Percentiles rank a stretch among this genome's conserved stretches.
Evolutionary conservation across 441 rosid species (phyloP).

Genomic region (Hura crepitans): DNA sequence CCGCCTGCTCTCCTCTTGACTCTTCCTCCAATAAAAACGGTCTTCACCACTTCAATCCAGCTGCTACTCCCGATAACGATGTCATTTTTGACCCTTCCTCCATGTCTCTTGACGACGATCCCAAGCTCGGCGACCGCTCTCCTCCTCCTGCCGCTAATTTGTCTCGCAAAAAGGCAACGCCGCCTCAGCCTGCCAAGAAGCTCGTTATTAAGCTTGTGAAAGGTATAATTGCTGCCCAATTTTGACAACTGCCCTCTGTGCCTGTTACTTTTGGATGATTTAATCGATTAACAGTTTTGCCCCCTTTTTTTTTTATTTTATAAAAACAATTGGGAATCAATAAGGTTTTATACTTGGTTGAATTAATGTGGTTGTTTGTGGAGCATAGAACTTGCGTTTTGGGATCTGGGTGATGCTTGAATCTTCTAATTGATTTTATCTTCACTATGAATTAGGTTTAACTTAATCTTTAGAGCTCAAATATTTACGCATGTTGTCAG

Average conservation of each 20-base stretch:
- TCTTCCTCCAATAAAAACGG: conserved; percentile 52
- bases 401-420: conserved; percentile 17
- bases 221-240: conserved; percentile 39
- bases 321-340: neutral
- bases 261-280: conserved; percentile 10
- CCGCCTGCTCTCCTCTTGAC: conserved; percentile 47
- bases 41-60: conserved; percentile 44
- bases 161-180: conserved; percentile 87
- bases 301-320: neutral
- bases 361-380: conserved; percentile 11
- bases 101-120: conserved; percentile 65
- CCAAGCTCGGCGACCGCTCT: conserved; percentile 38
- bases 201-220: conserved; percentile 80
- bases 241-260: conserved; percentile 1
- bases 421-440: conserved; percentile 5
- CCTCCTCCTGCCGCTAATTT: conserved; percentile 67
- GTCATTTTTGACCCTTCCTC: conserved; percentile 50
- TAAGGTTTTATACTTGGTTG: neutral
- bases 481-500: neutral
- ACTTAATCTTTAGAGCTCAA: conserved; percentile 5
- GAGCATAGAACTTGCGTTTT: conserved; percentile 10
- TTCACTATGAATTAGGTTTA: conserved; percentile 14
- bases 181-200: conserved; percentile 90
- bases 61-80: conserved; percentile 35
- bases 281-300: conserved; percentile 13